Conservation (phyloP, 2,329 filamentous ascomycete species). For the Ophiostoma novo-ulmi region DNA sequence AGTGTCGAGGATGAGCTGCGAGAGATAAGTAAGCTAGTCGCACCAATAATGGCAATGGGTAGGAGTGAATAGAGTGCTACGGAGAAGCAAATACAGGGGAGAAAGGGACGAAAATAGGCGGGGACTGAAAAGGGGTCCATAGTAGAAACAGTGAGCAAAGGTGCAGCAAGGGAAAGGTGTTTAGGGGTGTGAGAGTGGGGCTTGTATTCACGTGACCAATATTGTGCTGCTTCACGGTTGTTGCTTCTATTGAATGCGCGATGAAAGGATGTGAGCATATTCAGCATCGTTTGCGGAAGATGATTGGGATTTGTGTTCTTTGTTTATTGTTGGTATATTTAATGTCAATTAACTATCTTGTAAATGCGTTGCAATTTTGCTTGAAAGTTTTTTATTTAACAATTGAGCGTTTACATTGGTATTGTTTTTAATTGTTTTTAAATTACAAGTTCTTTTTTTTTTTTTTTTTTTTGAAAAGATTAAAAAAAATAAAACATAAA, state of each 20-base stretch:
- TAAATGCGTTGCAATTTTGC: too few relatives aligned
- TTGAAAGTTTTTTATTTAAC: too few relatives aligned
- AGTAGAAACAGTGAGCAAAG: neutral
- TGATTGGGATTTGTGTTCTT: constrained; percentile 1
- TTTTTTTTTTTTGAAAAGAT: too few relatives aligned
- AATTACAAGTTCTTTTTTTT: too few relatives aligned
- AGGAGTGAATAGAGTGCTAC: neutral
- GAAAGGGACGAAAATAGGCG: neutral
- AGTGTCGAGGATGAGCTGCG: constrained; percentile 9
- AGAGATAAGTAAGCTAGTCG: constrained; percentile 8
- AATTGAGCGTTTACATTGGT: too few relatives aligned
- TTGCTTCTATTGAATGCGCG: too few relatives aligned
- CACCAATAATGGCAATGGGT: neutral
- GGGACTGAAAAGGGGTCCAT: neutral
- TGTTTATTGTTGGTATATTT: neutral
- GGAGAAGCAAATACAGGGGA: neutral
- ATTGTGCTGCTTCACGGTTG: neutral
- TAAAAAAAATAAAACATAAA: too few relatives aligned
- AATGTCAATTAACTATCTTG: too few relatives aligned
- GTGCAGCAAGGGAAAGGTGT: neutral
- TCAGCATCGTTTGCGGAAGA: neutral
- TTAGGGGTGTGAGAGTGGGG: constrained; percentile 4
- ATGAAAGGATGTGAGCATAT: neutral
- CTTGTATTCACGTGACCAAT: neutral
- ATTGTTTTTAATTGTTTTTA: too few relatives aligned